Conservation (phyloP, 345 rosid genomes). For the Salix purpurea region DNA sequence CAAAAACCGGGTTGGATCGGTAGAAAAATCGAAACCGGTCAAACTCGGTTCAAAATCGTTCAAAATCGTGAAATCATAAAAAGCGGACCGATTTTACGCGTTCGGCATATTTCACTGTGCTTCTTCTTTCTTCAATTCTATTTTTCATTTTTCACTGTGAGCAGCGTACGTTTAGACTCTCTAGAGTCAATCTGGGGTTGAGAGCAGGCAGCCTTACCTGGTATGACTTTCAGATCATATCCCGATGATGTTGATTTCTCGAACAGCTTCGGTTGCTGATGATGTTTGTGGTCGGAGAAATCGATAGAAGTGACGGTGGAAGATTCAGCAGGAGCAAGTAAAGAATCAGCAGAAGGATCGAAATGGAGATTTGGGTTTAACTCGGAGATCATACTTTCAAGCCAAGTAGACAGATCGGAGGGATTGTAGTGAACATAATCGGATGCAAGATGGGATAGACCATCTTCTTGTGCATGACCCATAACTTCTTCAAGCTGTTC, state of each 20-base stretch:
- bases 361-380: conserved; percentile 41
- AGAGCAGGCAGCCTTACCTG: conserved; percentile 61
- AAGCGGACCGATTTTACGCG: too few species aligned
- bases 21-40: too few species aligned
- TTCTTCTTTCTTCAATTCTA: too few species aligned
- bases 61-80: too few species aligned
- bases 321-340: conserved; percentile 34
- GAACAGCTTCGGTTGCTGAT: background rate
- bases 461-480: conserved; percentile 59
- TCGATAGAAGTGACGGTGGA: conserved; percentile 40
- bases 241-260: conserved; percentile 42
- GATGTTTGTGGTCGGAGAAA: conserved; percentile 8
- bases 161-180: conserved; percentile 4
- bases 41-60: too few species aligned
- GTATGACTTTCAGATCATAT: conserved; percentile 67
- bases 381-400: conserved; percentile 61
- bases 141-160: too few species aligned
- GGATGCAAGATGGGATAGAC: conserved; percentile 45
- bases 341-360: conserved; percentile 30
- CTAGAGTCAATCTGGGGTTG: background rate
- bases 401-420: conserved; percentile 63
- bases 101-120: too few species aligned
- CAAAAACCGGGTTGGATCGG: too few species aligned
- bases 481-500: conserved; percentile 72
- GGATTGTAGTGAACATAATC: conserved; percentile 82